These are phyloP conservation scores for Leptographium radiaticola DNA, from an alignment of 2,329 filamentous ascomycete genomes.

Conservation along the genomic window DNA sequence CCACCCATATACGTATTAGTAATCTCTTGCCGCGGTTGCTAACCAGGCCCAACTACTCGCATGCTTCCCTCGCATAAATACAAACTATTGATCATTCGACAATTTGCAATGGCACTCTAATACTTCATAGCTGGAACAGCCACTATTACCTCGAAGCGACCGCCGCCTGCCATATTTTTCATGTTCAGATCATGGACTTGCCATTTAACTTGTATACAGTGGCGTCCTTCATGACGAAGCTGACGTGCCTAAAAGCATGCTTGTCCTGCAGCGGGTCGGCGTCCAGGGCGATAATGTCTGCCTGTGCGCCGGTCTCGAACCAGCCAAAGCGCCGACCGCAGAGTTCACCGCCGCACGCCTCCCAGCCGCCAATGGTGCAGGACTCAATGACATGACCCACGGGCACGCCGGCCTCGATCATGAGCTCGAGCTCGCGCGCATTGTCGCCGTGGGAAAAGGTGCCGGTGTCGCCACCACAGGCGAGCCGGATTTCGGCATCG, in stretches of 20 bases:
- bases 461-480: slow-evolving; percentile 40
- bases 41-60: too few species aligned
- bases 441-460: slow-evolving; percentile 40
- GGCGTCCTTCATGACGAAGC: slow-evolving; percentile 46
- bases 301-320: slow-evolving; percentile 30
- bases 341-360: slow-evolving; percentile 37
- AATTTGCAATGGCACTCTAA: too few species aligned
- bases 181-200: slow-evolving; percentile 5
- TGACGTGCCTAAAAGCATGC: slow-evolving; percentile 30
- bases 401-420: slow-evolving; percentile 36
- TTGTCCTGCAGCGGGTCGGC: slow-evolving; percentile 27
- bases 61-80: too few species aligned
- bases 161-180: neutral
- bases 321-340: slow-evolving; percentile 39
- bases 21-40: too few species aligned
- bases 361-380: slow-evolving; percentile 39
- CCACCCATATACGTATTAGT: too few species aligned
- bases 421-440: slow-evolving; percentile 38
- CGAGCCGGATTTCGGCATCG: slow-evolving; percentile 33
- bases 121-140: neutral
- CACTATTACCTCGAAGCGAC: neutral
- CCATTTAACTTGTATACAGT: slow-evolving; percentile 31
- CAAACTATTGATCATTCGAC: too few species aligned
- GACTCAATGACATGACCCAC: slow-evolving; percentile 35
- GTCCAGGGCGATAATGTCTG: slow-evolving; percentile 37